Evolutionary conservation across 345 rosid genomes (phyloP), one percentile per base, ranked within the genome.

Genomic region (Rhizophora mangle): DNA sequence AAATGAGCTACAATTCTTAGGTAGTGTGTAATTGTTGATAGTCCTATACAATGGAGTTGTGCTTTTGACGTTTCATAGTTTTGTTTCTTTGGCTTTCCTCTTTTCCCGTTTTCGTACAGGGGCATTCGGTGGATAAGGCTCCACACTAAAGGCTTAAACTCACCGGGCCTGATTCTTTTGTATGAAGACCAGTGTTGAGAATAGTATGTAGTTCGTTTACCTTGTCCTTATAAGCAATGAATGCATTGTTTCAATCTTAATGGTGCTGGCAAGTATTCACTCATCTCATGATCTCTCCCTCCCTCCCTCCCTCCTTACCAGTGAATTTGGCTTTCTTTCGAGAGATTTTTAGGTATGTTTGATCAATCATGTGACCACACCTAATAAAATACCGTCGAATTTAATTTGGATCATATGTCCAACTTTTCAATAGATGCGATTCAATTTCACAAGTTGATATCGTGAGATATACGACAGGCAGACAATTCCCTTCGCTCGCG

Each of bases 11-110:
- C 21, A 31, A 11, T 57, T 59, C 29, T 62, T 54, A 46, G 59
- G 15, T 24, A 20, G 70, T 47, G 34, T 49, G 60, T 64, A 31
- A 69, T 46, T 78, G 83, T 77, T 79, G 52, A 79, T 83, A 79
- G 72, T 75, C 60, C 29, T 64, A 62, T 65, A 71, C 60, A 56
- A 8, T 21, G 71, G 69, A 63, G 52, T 60, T 61, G 58, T 63
- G 52, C 46, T 75, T 37, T 43, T 30, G 53, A 46, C 54, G 27
- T 71, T 66, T 61, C 63, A 2, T 11, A 64, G 36, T 3, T 26
- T 34, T 16, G 63, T 29, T 51, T 61, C 24, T 67, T 62, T 68
- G 26, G 46, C 29, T 30, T 66, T 29, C 57, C 27, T 37, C 24
- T 34, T 52, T 60, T 62, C 26, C 47, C 30, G 56, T 53, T 26